phyloP scores from a whole-genome alignment of 2,329 filamentous ascomycete genomes.

The Stagonosporopsis cucurbitacearum region DNA sequence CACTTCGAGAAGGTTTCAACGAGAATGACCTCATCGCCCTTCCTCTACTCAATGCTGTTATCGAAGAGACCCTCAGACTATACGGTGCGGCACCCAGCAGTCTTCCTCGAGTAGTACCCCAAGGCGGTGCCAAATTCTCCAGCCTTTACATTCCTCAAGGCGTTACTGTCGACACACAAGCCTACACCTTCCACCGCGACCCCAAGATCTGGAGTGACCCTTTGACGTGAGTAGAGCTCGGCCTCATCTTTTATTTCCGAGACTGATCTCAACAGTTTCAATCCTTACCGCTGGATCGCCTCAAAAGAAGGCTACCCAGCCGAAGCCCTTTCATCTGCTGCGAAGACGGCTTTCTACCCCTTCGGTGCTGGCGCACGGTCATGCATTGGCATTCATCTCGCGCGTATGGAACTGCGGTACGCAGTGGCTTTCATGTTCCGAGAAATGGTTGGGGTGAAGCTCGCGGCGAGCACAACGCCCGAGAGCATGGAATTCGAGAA shows the following conservation, averaged over 20 bases:
- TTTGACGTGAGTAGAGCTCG: slow-evolving; percentile 24
- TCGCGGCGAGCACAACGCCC: slow-evolving; percentile 41
- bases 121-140: slow-evolving; percentile 43
- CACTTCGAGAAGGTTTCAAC: slow-evolving; percentile 25
- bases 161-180: slow-evolving; percentile 49
- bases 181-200: slow-evolving; percentile 51
- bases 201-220: slow-evolving; percentile 37
- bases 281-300: slow-evolving; percentile 43
- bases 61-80: slow-evolving; percentile 51
- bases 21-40: slow-evolving; percentile 44
- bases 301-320: slow-evolving; percentile 27
- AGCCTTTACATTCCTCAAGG: slow-evolving; percentile 48
- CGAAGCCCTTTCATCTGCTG: slow-evolving; percentile 35
- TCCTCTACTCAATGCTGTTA: slow-evolving; percentile 47
- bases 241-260: not conserved
- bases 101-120: slow-evolving; percentile 48
- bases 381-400: slow-evolving; percentile 73
- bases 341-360: slow-evolving; percentile 67
- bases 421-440: slow-evolving; percentile 61
- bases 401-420: slow-evolving; percentile 63
- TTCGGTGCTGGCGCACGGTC: slow-evolving; percentile 73
- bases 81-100: slow-evolving; percentile 46
- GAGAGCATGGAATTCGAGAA: slow-evolving; percentile 54
- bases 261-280: slow-evolving; percentile 33
- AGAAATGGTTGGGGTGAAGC: slow-evolving; percentile 46